Evolutionary conservation across 495 filamentous ascomycete genomes (phyloP).

Genomic region (Penicillium psychrofluorescens): DNA sequence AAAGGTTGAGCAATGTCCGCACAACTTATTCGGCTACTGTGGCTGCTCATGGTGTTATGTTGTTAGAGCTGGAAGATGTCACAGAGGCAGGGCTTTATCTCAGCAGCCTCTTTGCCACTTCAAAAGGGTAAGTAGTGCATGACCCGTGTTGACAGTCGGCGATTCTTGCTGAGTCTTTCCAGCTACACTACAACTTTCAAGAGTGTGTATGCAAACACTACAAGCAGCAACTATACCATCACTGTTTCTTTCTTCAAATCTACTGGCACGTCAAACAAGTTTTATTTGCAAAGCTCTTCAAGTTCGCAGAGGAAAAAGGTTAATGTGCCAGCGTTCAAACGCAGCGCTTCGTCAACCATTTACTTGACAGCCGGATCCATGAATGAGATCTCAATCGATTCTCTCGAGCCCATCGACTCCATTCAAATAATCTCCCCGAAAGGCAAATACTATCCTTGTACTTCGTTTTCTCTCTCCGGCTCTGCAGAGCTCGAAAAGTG

Average conservation of each 20-base stretch:
- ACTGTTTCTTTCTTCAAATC: conserved; percentile 17
- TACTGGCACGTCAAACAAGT: not conserved
- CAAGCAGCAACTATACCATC: conserved; percentile 23
- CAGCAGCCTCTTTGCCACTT: conserved; percentile 7
- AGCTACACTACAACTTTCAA: conserved; percentile 19
- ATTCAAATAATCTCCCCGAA: conserved; percentile 20
- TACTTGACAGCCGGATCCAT: conserved; percentile 19
- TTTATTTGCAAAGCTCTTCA: conserved; percentile 2
- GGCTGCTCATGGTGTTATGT: conserved; percentile 33
- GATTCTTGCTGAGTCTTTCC: not conserved
- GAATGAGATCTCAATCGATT: conserved; percentile 25
- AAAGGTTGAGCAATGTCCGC: conserved; percentile 19
- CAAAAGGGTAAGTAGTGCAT: conserved; percentile 14
- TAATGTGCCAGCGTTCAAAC: conserved; percentile 4
- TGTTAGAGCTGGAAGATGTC: conserved; percentile 34
- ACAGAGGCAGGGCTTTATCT: conserved; percentile 18
- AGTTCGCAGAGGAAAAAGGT: conserved; percentile 3
- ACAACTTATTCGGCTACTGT: conserved; percentile 31
- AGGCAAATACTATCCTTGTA: conserved; percentile 31
- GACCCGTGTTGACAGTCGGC: not conserved
- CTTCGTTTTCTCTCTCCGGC: conserved; percentile 26
- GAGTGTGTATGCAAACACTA: conserved; percentile 29
- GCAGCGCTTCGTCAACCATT: conserved; percentile 8
- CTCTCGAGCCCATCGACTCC: conserved; percentile 7
- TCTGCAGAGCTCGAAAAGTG: conserved; percentile 23